A percentile compares a stretch with the other conserved stretches of the same genome.
Conservation (phyloP, 306 rosid species). For the Vigna reflexopilosa region DNA sequence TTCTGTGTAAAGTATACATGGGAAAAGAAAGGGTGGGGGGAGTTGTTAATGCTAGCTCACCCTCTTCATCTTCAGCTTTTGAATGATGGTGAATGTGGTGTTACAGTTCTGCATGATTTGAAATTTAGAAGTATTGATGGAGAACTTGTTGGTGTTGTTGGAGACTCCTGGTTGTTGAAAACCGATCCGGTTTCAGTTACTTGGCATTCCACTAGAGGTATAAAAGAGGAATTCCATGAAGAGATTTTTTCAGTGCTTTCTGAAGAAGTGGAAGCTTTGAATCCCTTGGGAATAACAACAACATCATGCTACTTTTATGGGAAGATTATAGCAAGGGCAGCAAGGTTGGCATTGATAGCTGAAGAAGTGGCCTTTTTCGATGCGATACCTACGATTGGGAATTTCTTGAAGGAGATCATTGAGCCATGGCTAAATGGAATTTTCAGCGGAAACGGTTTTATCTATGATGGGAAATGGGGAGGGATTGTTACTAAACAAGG, state of each 20-base stretch:
- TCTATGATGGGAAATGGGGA: constrained; percentile 78
- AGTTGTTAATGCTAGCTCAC: constrained; percentile 86
- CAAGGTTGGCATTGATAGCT: constrained; percentile 86
- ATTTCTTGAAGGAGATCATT: constrained; percentile 66
- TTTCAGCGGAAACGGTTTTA: constrained; percentile 77
- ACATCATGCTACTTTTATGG: constrained; percentile 73
- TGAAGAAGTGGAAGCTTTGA: constrained; percentile 65
- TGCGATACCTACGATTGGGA: constrained; percentile 56
- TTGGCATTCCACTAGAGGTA: constrained; percentile 78
- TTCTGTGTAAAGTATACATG: constrained; percentile 70
- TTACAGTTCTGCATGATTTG: constrained; percentile 62
- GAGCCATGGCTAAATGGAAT: constrained; percentile 89
- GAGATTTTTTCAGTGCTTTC: constrained; percentile 67
- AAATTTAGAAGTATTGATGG: constrained; percentile 84
- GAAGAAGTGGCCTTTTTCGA: constrained; percentile 69
- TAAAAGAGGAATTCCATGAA: constrained; percentile 52
- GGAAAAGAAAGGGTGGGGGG: constrained; percentile 79
- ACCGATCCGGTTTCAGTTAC: constrained; percentile 68
- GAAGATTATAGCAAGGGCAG: constrained; percentile 76
- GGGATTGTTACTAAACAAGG: constrained; percentile 86
- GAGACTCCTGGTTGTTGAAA: constrained; percentile 79
- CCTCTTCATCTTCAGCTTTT: constrained; percentile 80
- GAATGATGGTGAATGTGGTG: constrained; percentile 41
- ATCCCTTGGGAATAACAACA: constrained; percentile 50
- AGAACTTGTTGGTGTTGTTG: constrained; percentile 84